Conservation (phyloP, 1,139 yeast genomes). For the Blastobotrys arbuscula region DNA sequence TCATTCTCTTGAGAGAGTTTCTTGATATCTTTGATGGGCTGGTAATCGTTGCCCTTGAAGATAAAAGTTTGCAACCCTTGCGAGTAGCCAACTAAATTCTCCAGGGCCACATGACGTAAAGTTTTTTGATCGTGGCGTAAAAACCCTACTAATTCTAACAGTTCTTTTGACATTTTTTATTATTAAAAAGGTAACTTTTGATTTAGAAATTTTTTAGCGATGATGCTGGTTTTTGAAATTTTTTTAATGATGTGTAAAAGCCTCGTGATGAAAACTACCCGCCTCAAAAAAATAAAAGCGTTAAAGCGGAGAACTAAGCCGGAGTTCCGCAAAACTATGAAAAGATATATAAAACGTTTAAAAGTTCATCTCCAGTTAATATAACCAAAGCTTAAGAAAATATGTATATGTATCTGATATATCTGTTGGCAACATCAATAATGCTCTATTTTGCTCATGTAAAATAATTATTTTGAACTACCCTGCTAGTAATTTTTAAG, state of each 20-base stretch:
- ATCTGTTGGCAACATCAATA: no score
- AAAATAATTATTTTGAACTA: no score
- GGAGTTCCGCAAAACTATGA: no score
- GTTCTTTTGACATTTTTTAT: not conserved
- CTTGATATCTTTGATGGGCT: constrained; percentile 72
- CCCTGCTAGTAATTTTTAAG: no score
- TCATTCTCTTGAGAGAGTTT: constrained; percentile 33
- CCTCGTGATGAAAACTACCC: constrained; percentile 4
- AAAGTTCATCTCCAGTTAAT: no score
- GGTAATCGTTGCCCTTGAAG: constrained; percentile 64
- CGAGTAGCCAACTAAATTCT: constrained; percentile 77
- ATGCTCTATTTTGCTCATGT: no score
- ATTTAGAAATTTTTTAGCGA: not conserved
- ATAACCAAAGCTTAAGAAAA: no score
- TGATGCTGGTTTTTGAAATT: no score
- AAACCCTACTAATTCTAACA: constrained; percentile 50
- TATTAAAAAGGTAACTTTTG: not conserved
- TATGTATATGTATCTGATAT: no score
- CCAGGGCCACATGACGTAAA: constrained; percentile 79
- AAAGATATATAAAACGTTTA: no score
- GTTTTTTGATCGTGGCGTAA: constrained; percentile 80
- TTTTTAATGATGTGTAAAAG: no score
- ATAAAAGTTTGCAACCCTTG: constrained; percentile 59
- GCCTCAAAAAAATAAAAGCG: not conserved
- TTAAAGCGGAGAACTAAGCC: no score